These are phyloP conservation scores for Phlebopus sp. DNA, from an alignment of 1,284 basidiomycete genomes.

Conservation along the genomic window DNA sequence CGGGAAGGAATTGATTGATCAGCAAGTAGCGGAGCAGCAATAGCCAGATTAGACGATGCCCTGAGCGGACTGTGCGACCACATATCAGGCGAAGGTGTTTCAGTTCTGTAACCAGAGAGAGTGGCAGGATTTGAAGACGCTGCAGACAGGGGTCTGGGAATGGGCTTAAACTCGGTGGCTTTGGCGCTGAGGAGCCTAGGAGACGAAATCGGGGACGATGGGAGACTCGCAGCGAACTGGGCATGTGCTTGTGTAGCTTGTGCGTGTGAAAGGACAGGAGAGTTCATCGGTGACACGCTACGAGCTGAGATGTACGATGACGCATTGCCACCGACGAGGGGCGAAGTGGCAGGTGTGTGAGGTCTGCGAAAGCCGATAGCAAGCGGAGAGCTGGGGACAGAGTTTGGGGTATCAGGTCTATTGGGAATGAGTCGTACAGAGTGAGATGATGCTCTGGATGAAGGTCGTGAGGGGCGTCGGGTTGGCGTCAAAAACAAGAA, in stretches of 20 bases:
- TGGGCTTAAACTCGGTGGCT: slow-evolving; percentile 65
- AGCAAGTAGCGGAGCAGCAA: slow-evolving; percentile 82
- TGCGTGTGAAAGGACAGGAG: slow-evolving; percentile 62
- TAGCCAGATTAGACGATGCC: slow-evolving; percentile 80
- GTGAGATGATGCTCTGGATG: slow-evolving; percentile 73
- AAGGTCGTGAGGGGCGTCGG: slow-evolving; percentile 76
- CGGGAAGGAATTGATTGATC: slow-evolving; percentile 61
- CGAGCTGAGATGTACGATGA: slow-evolving; percentile 58
- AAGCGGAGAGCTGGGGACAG: slow-evolving; percentile 67
- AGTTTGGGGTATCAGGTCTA: slow-evolving; percentile 71
- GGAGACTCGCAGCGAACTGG: slow-evolving; percentile 71
- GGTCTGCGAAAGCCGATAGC: slow-evolving; percentile 70
- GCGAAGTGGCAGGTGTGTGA: slow-evolving; percentile 72
- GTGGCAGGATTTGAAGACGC: slow-evolving; percentile 64
- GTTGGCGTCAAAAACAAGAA: slow-evolving; percentile 78
- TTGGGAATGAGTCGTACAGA: slow-evolving; percentile 58
- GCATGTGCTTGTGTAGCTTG: slow-evolving; percentile 44
- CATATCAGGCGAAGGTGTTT: slow-evolving; percentile 77
- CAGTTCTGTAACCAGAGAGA: slow-evolving; percentile 52
- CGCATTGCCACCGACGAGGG: slow-evolving; percentile 54
- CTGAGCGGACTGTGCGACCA: slow-evolving; percentile 76
- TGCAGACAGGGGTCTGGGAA: slow-evolving; percentile 72
- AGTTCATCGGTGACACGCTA: slow-evolving; percentile 63
- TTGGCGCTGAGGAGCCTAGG: slow-evolving; percentile 65
- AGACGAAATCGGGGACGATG: slow-evolving; percentile 59